These are phyloP conservation scores for Rubroboletus pulcherrimus DNA, from an alignment of 768 basidiomycete genomes.

Conservation along the genomic window DNA sequence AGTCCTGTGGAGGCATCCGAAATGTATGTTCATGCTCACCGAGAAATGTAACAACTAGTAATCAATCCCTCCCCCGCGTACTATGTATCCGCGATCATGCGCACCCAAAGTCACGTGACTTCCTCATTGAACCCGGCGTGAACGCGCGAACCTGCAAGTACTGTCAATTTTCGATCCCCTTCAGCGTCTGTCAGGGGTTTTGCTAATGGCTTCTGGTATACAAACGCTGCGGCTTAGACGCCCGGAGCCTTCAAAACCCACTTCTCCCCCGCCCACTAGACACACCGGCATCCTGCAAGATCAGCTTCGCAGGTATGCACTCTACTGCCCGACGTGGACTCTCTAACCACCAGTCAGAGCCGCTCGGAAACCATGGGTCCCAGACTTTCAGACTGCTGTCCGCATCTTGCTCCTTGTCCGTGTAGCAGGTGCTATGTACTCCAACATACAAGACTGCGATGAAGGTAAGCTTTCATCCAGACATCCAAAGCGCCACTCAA, in stretches of 20 bases:
- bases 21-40: neutral
- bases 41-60: neutral
- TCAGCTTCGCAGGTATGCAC: constrained; percentile 64
- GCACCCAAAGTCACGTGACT: constrained; percentile 11
- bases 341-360: constrained; percentile 39
- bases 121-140: neutral
- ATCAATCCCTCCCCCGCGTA: neutral
- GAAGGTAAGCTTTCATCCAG: constrained; percentile 59
- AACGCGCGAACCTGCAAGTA: neutral
- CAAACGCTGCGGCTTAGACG: constrained; percentile 52
- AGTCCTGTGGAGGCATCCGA: neutral
- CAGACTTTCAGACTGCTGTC: constrained; percentile 79
- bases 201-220: constrained; percentile 41
- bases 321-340: neutral
- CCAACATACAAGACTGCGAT: constrained; percentile 92
- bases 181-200: neutral
- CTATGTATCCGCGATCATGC: neutral
- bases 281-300: constrained; percentile 77
- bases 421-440: constrained; percentile 87
- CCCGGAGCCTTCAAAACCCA: constrained; percentile 30
- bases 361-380: constrained; percentile 78
- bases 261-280: constrained; percentile 33
- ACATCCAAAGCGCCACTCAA: neutral
- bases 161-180: neutral
- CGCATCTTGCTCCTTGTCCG: constrained; percentile 80